These are phyloP conservation scores for Trichoderma orchidacearum DNA, from an alignment of 495 filamentous ascomycete genomes.

Conservation along the genomic window DNA sequence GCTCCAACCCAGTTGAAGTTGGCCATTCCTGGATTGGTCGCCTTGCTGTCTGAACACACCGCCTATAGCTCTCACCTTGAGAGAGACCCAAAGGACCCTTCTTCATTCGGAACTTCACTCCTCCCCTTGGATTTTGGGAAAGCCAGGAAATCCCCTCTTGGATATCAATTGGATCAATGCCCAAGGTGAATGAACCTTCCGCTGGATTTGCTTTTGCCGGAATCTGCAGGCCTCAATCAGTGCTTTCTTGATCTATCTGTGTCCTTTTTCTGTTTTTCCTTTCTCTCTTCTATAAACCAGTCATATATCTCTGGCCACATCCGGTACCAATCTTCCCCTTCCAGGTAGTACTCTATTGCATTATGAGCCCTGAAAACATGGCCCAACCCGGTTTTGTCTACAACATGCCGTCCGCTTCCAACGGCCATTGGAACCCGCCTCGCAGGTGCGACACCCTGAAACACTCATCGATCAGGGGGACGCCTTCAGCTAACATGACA, in stretches of 20 bases:
- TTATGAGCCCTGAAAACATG: slow-evolving; percentile 1
- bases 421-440: background rate
- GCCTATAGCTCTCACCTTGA: background rate
- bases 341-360: background rate
- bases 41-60: background rate
- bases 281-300: background rate
- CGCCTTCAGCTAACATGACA: background rate
- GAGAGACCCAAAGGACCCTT: background rate
- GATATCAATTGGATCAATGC: background rate
- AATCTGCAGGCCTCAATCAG: background rate
- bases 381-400: background rate
- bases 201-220: background rate
- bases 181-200: background rate
- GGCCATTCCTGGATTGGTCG: background rate
- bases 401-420: background rate
- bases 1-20: background rate
- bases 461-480: no score
- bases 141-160: background rate
- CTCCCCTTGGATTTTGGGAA: background rate
- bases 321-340: background rate
- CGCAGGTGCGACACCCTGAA: background rate
- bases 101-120: background rate
- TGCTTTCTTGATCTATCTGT: background rate
- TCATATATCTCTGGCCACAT: background rate
- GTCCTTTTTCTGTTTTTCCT: background rate